Percentiles rank a stretch among this genome's conserved stretches.
Evolutionary conservation across 306 rosid species (phyloP).

Genomic region (Hippophae tibetana): DNA sequence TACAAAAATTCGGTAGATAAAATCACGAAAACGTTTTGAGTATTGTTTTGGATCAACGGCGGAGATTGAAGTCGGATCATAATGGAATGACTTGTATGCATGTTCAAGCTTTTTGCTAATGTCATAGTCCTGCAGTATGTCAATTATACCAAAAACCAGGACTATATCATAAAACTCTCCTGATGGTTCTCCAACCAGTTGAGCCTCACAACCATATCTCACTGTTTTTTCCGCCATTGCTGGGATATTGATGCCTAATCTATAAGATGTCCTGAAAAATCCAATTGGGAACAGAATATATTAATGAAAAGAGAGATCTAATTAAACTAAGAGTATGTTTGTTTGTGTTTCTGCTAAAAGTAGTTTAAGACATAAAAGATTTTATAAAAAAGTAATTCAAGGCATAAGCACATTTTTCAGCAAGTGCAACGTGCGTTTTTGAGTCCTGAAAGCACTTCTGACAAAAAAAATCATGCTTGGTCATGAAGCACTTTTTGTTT

Average conservation of each 20-base stretch:
- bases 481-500: background rate
- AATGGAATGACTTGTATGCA: constrained; percentile 87
- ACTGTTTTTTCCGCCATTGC: constrained; percentile 60
- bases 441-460: background rate
- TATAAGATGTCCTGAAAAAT: constrained; percentile 42
- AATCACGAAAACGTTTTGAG: constrained; percentile 87
- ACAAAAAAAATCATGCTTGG: too few species aligned
- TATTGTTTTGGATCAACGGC: constrained; percentile 96
- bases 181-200: constrained; percentile 75
- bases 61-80: constrained; percentile 73
- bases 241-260: constrained; percentile 76
- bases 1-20: constrained; percentile 78
- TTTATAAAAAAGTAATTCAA: too few species aligned
- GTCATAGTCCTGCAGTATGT: constrained; percentile 92
- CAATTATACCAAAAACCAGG: constrained; percentile 74
- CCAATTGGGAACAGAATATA: background rate
- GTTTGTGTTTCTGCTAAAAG: too few species aligned
- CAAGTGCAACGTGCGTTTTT: too few species aligned
- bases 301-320: too few species aligned
- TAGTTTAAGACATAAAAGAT: too few species aligned
- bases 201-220: constrained; percentile 35
- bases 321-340: too few species aligned
- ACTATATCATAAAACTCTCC: constrained; percentile 68
- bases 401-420: too few species aligned
- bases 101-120: constrained; percentile 95